These are phyloP conservation scores for Saccharomyces pastorianus DNA, from an alignment of 1,139 yeast genomes.

Conservation along the genomic window DNA sequence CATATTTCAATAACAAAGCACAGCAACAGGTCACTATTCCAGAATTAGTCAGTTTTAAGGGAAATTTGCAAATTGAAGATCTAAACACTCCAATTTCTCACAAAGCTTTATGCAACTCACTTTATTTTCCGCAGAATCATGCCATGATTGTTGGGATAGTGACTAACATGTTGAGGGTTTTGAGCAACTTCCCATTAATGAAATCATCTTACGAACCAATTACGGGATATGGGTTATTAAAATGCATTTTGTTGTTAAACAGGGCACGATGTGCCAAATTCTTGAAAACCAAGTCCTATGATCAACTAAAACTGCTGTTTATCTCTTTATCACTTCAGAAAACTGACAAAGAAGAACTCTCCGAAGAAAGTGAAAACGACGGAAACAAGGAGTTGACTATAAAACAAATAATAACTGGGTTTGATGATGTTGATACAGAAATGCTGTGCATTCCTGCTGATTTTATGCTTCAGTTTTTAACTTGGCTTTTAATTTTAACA, in stretches of 20 bases:
- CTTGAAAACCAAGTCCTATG: slow-evolving; percentile 31
- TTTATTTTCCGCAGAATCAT: slow-evolving; percentile 30
- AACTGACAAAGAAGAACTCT: slow-evolving; percentile 25
- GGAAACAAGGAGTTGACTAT: slow-evolving; percentile 8
- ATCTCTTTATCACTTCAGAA: slow-evolving; percentile 32
- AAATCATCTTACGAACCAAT: slow-evolving; percentile 30
- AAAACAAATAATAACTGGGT: slow-evolving; percentile 18
- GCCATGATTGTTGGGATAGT: slow-evolving; percentile 29
- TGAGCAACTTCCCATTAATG: slow-evolving; percentile 41
- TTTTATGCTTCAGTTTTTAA: slow-evolving; percentile 35
- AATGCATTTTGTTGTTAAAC: slow-evolving; percentile 35
- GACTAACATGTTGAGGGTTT: slow-evolving; percentile 31
- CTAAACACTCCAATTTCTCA: slow-evolving; percentile 27
- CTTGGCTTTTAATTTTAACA: slow-evolving; percentile 38
- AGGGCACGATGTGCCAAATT: slow-evolving; percentile 31
- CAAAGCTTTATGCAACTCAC: slow-evolving; percentile 24
- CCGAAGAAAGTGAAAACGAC: slow-evolving; percentile 7
- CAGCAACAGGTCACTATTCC: slow-evolving; percentile 15
- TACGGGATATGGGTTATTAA: slow-evolving; percentile 39
- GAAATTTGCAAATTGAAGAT: slow-evolving; percentile 26
- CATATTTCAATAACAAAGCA: slow-evolving; percentile 14
- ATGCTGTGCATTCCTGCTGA: slow-evolving; percentile 33
- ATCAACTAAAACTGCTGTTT: slow-evolving; percentile 35
- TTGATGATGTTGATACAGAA: slow-evolving; percentile 32
- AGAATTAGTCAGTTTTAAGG: slow-evolving; percentile 21